These are phyloP conservation scores for Leavenworthia alabamica DNA, from an alignment of 345 rosid species.

Conservation along the genomic window DNA sequence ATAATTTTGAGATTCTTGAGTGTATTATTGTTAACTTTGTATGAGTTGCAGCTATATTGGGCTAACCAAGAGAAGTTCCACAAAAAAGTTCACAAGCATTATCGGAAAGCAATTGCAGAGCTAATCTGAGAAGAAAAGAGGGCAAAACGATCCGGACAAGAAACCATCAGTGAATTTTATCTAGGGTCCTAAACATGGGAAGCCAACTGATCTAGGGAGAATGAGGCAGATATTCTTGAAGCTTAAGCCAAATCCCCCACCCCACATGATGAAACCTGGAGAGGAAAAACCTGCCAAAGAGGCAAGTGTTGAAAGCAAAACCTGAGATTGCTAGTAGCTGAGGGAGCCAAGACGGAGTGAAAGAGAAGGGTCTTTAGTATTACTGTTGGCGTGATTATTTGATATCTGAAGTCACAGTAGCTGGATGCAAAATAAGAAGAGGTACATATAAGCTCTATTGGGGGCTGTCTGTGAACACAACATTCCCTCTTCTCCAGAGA, in stretches of 20 bases:
- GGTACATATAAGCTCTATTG: slow-evolving; percentile 7
- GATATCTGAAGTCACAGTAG: slow-evolving; percentile 19
- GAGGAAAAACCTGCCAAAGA: slow-evolving; percentile 34
- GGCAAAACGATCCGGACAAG: slow-evolving; percentile 67
- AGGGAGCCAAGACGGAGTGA: slow-evolving; percentile 28
- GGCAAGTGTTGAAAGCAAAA: slow-evolving; percentile 30
- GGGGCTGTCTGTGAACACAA: slow-evolving; percentile 7
- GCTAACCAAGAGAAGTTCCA: slow-evolving; percentile 92
- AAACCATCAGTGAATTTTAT: slow-evolving; percentile 54
- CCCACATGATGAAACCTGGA: slow-evolving; percentile 63
- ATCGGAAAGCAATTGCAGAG: slow-evolving; percentile 94
- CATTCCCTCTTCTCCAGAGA: slow-evolving; percentile 22
- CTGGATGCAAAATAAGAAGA: slow-evolving; percentile 29
- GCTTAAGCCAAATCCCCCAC: slow-evolving; percentile 77
- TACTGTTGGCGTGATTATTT: slow-evolving; percentile 17
- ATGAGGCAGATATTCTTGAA: slow-evolving; percentile 77
- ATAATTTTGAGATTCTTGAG: background rate
- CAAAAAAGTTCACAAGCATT: slow-evolving; percentile 79
- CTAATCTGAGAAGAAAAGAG: slow-evolving; percentile 76
- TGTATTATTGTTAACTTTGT: background rate
- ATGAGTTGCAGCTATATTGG: slow-evolving; percentile 50
- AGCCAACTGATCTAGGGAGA: slow-evolving; percentile 77
- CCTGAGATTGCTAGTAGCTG: slow-evolving; percentile 38
- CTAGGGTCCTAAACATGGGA: slow-evolving; percentile 95
- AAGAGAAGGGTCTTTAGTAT: slow-evolving; percentile 11